Evolutionary conservation across 1,284 basidiomycete genomes (phyloP), one percentile per base, ranked within the genome.

Genomic region (Malassezia japonica): DNA sequence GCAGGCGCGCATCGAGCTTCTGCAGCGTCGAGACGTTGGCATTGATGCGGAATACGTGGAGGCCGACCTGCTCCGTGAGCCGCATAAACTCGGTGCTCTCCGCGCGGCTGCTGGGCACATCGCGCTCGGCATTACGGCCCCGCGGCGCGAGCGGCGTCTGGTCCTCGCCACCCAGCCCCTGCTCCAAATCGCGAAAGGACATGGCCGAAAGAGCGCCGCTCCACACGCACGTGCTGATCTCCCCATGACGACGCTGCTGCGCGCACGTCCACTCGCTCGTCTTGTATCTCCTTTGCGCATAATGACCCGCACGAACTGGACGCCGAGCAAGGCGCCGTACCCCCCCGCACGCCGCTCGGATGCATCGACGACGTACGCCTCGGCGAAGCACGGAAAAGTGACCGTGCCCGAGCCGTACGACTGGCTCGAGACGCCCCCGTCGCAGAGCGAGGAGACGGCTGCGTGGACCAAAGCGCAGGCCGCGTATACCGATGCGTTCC

Each of bases 1-100:
- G 59, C n/a, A 62, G 55, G 24, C 92, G 85, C 66, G 94, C 87
- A 10, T 98, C 85, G 20, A 92, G 79, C 72, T 88, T 87, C 68
- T 89, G 77, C 46, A 99, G 92, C 12, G 87, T 91, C 65, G 91
- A 86, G 6, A 96, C 89, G 75, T 98, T 99, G 55, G 86, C 82
- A 69, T 94, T 92, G 77, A 98, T 89, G 80, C 96, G 95, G 83
- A 98, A 96, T 55, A 95, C 86, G 74, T 96, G 92, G 15, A 96
- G 79, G 1, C 88, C 87, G 44, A 98, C 79, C 16, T 85, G 85
- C 23, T 84, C 83, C 67, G 94, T 87, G 16, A 95, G 77, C 36
- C 78, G 78, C 18, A 80, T 77, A 74, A 95, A 98, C 34, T 66
- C 67, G 3, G 57, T 55, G 34, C 40, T 25, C 20, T 34, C 20